Conservation (phyloP, 1,284 basidiomycete species). For the Heterobasidion irregulare region DNA sequence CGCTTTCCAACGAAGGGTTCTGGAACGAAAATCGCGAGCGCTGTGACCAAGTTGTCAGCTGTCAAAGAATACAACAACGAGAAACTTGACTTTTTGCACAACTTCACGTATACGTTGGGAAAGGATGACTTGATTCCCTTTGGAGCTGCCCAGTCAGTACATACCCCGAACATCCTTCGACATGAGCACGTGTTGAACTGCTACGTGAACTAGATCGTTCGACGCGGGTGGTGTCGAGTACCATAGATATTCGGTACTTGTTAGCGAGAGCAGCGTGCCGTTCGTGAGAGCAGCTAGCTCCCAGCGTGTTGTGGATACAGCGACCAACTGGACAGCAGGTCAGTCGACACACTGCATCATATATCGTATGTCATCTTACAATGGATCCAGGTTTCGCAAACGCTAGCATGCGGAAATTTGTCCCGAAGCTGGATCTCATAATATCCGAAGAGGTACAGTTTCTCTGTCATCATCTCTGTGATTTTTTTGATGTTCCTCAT, state of each 20-base stretch:
- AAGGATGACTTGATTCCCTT: conserved; percentile 54
- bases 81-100: conserved; percentile 50
- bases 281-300: conserved; percentile 63
- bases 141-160: conserved; percentile 61
- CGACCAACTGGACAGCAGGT: conserved; percentile 68
- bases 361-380: neutral
- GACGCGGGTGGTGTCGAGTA: conserved; percentile 40
- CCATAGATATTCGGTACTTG: conserved; percentile 40
- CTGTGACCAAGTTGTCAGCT: conserved; percentile 44
- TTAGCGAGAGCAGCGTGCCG: conserved; percentile 37
- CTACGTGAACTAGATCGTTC: conserved; percentile 30
- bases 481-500: conserved; percentile 2
- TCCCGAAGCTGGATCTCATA: conserved; percentile 41
- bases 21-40: conserved; percentile 33
- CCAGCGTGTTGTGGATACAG: conserved; percentile 57
- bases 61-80: conserved; percentile 36
- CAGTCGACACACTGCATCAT: conserved; percentile 3
- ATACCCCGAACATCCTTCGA: neutral
- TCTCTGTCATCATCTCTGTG: neutral
- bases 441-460: conserved; percentile 40
- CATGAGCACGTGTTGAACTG: too few relatives aligned
- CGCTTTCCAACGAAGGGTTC: conserved; percentile 65
- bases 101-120: conserved; percentile 58
- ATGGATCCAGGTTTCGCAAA: conserved; percentile 38
- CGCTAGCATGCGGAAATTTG: conserved; percentile 15